Base-by-base conservation (phyloP, 768 basidiomycete genomes). In the Amanita fuliginea region DNA sequence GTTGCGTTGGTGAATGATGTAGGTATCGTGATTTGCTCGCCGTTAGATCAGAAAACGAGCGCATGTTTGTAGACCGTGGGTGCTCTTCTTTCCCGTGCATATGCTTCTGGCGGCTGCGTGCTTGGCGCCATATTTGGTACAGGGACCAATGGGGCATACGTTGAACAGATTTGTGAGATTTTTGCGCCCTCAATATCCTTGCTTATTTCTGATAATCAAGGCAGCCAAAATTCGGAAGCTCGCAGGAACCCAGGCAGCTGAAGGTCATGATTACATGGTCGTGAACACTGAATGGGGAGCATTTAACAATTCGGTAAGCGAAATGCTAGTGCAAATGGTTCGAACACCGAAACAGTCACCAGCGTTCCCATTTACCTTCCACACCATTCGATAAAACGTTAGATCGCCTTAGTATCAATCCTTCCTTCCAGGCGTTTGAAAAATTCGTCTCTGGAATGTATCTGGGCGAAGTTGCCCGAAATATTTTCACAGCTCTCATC, bases 381-480 rank as follows among this genome's bases (percentile, higher is more conserved):
- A 96, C 95, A 1, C 78, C 86, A 3, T 96, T 81, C 58, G 96
- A 99, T 64, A 93, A 87, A 67, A 80, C 84, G 53, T 71, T 98
- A 18, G 96, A 99, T 64, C 83, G 96, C 46, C 79, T 86, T 59
- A 90, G 86, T 51, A 97, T 98, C 67, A 99, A 99, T 59, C 93
- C 94, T 22, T 73, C 77, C 32, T 85, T 77, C 62, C 96, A 98
- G 63, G 88, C 88, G 2, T 98, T 92, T 62, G 96, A 99, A 67
- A 99, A 98, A 71, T 91, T 96, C 69, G 86, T 99, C 56, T 96
- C 92, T 1, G 96, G 96, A 50, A 97, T 99, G 95, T 99, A 99
- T 64, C 79, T 98, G 35, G 96, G 96, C 50, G 96, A 99, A 67
- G 78, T 98, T 54, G 77, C 84, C 21, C 84, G 96, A 34, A 87